Base-by-base conservation (phyloP, 306 rosid genomes). In the Senna siamea region DNA sequence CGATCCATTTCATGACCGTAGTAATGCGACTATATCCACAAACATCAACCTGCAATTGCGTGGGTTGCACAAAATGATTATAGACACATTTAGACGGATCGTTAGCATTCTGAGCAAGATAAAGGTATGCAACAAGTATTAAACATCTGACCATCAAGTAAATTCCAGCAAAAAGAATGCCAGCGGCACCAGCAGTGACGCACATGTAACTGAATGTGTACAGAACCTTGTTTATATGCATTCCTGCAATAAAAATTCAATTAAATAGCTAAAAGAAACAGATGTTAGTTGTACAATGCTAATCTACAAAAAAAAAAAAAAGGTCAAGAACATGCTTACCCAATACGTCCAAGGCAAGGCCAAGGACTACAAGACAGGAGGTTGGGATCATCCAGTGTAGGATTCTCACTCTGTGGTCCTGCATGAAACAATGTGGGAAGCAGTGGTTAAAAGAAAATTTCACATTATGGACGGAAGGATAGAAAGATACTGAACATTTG, bases 201-300 rank as follows among this genome's bases (percentile, higher is more conserved):
- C 93, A 88, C 84, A n/a, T 90, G 76, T 95, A 95, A 82, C 98
- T 95, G 63, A 90, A 80, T 13, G 97, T 28, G 80, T 95, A 95
- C 41, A 92, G 93, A 81, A 86, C 92, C 89, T 95, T 95, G 83
- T 95, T 95, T 80, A 90, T 77, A 80, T 87, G 96, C 96, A 95
- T 86, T 76, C 88, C 88, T 85, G 61, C 76, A 85, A 81, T 18
- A 75, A 53, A 12, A 58, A 37, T 40, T 17, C 63, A 0, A 55
- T 73, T 47, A 64, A 10, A 48, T 61, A 60, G 34, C 18, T 48
- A 56, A 23, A 52, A 66, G 17, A 4, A 69, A 46, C 17, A 70
- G 1, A 69, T 32, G 41, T 53, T 28, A 63, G n/a, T 9, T 37
- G 55, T 9, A 60, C 69, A 34, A 13, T 35, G 22, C 14, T 70